phyloP scores from a whole-genome alignment of 495 filamentous ascomycete species.

The Penicillium robsamsonii region DNA sequence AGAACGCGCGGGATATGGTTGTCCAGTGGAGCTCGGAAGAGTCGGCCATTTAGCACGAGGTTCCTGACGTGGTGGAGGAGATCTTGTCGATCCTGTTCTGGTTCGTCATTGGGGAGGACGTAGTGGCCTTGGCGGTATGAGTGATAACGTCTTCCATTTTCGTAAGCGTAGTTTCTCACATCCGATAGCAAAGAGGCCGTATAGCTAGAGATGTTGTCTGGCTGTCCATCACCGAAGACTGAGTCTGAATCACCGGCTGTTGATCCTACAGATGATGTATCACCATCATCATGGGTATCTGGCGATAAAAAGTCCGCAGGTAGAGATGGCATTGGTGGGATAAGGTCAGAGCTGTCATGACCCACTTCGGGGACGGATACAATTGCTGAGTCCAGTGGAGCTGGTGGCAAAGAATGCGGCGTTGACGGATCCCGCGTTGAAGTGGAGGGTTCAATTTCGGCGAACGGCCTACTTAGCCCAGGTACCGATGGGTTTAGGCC shows the following conservation, averaged over 20 bases:
- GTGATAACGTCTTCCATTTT: slow-evolving; percentile 71
- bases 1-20: slow-evolving; percentile 57
- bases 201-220: slow-evolving; percentile 24
- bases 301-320: background rate
- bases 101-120: slow-evolving; percentile 50
- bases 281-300: background rate
- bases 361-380: background rate
- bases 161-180: slow-evolving; percentile 27
- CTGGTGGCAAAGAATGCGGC: background rate
- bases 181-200: slow-evolving; percentile 28
- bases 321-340: background rate
- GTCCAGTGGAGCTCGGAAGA: slow-evolving; percentile 59
- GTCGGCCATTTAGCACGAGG: slow-evolving; percentile 53
- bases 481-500: background rate
- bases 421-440: background rate
- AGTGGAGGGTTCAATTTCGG: background rate
- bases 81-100: slow-evolving; percentile 44
- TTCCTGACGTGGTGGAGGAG: slow-evolving; percentile 51
- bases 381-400: background rate
- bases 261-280: slow-evolving; percentile 17
- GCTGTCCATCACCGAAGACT: slow-evolving; percentile 22
- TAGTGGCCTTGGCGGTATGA: slow-evolving; percentile 63
- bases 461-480: background rate
- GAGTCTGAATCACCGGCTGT: slow-evolving; percentile 15
- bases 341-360: background rate